Conservation (phyloP, 2,329 filamentous ascomycete genomes). For the Camillea tinctor region DNA sequence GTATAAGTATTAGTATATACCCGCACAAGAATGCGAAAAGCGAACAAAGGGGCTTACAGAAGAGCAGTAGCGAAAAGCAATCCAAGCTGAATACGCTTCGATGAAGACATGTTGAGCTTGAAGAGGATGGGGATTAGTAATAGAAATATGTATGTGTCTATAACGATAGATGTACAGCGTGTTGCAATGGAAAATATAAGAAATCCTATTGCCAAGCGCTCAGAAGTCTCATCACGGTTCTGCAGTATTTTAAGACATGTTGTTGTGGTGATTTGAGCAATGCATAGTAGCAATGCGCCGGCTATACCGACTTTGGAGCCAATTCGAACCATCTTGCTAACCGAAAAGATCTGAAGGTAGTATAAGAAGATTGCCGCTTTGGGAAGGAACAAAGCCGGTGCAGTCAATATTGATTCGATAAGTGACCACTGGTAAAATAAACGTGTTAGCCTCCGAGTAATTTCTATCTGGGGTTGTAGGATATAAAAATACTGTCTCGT, state of each 20-base stretch:
- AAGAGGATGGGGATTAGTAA: constrained; percentile 12
- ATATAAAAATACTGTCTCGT: too few species aligned
- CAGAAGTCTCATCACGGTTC: constrained; percentile 2
- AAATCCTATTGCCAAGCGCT: not conserved
- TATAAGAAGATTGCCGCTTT: constrained; percentile 19
- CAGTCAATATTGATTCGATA: constrained; percentile 7
- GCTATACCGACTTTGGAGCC: constrained; percentile 15
- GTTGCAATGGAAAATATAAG: not conserved
- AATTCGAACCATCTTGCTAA: constrained; percentile 5
- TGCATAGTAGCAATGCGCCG: constrained; percentile 10
- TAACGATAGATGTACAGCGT: constrained; percentile 5
- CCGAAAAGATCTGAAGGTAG: constrained; percentile 17
- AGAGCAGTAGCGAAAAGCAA: constrained; percentile 16
- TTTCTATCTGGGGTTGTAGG: too few species aligned
- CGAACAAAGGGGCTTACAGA: constrained; percentile 2
- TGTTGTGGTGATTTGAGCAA: constrained; percentile 4
- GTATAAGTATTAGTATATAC: not conserved
- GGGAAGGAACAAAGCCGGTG: constrained; percentile 16
- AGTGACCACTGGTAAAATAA: constrained; percentile 9
- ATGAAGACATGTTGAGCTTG: constrained; percentile 7
- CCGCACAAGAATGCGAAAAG: not conserved
- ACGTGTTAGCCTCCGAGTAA: not conserved
- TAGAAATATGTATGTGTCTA: constrained; percentile 19
- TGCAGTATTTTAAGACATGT: constrained; percentile 7
- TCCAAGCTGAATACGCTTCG: constrained; percentile 8